phyloP scores from a whole-genome alignment of 73 alveolate genomes.

The Uronychia setigera region DNA sequence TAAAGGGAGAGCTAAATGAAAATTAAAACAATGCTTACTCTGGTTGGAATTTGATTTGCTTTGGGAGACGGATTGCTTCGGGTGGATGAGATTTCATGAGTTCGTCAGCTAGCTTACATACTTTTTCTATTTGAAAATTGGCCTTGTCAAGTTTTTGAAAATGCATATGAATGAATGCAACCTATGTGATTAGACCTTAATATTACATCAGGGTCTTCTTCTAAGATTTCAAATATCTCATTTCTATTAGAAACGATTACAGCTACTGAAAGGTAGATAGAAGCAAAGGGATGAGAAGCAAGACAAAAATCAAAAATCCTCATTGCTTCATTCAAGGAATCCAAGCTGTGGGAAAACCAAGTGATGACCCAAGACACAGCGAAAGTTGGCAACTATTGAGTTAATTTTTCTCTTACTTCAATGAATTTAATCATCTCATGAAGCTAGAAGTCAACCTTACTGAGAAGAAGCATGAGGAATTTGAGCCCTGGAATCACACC shows the following conservation, averaged over 20 bases:
- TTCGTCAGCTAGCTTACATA: neutral
- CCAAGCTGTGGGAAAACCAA: constrained; percentile 68
- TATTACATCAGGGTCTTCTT: neutral
- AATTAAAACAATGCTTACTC: too few relatives aligned
- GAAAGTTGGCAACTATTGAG: constrained; percentile 39
- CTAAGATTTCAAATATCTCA: neutral
- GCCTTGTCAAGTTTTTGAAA: constrained; percentile 18
- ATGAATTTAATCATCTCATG: constrained; percentile 19
- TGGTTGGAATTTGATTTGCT: neutral
- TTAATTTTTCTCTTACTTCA: neutral
- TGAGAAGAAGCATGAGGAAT: constrained; percentile 32
- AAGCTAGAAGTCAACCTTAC: constrained; percentile 27
- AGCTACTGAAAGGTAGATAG: constrained; percentile 57
- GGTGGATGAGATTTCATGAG: constrained; percentile 2
- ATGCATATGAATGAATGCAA: constrained; percentile 11
- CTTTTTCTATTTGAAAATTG: constrained; percentile 7
- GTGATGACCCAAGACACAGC: constrained; percentile 68
- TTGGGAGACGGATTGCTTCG: neutral
- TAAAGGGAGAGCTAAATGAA: neutral
- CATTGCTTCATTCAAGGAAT: constrained; percentile 20
- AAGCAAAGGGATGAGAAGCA: constrained; percentile 51
- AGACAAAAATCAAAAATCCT: constrained; percentile 50
- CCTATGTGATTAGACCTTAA: neutral
- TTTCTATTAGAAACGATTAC: constrained; percentile 6
- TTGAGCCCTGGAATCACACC: constrained; percentile 60